A percentile compares a stretch with the other conserved stretches of the same genome.
Conservation (phyloP, 176 grass and related monocot genomes). For the Triticum timopheevii region DNA sequence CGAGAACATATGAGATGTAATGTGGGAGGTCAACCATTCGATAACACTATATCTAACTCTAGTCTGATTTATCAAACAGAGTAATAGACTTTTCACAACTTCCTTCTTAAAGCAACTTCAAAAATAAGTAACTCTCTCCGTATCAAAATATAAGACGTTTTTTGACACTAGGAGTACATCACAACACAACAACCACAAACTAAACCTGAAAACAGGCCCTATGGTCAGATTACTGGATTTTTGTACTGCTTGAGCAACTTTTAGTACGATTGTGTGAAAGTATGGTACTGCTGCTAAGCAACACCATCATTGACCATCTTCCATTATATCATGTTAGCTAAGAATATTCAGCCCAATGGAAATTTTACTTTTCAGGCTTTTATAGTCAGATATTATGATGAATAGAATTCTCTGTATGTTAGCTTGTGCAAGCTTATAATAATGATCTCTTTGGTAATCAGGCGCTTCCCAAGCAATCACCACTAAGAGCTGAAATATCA, state of each 20-base stretch:
- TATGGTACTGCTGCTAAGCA: neutral
- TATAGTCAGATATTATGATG: neutral
- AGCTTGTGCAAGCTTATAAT: neutral
- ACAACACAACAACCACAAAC: neutral
- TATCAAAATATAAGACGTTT: too few species aligned
- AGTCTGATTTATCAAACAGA: neutral
- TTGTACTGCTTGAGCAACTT: neutral
- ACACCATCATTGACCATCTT: neutral
- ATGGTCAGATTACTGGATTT: slow-evolving; percentile 8
- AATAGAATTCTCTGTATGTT: neutral
- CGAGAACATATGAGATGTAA: neutral
- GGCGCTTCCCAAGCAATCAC: slow-evolving; percentile 35
- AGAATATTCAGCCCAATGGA: neutral
- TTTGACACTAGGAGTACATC: neutral
- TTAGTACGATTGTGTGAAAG: neutral
- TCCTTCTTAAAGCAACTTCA: neutral
- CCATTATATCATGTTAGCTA: neutral
- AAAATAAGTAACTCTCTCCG: neutral
- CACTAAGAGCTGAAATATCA: slow-evolving; percentile 39
- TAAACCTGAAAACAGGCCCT: neutral
- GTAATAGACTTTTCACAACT: neutral
- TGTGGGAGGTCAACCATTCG: neutral
- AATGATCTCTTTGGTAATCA: neutral
- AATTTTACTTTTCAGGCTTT: neutral
- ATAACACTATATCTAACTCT: neutral